Evolutionary conservation across 257 asterid species (phyloP).

Genomic region (Penstemon davidsonii): DNA sequence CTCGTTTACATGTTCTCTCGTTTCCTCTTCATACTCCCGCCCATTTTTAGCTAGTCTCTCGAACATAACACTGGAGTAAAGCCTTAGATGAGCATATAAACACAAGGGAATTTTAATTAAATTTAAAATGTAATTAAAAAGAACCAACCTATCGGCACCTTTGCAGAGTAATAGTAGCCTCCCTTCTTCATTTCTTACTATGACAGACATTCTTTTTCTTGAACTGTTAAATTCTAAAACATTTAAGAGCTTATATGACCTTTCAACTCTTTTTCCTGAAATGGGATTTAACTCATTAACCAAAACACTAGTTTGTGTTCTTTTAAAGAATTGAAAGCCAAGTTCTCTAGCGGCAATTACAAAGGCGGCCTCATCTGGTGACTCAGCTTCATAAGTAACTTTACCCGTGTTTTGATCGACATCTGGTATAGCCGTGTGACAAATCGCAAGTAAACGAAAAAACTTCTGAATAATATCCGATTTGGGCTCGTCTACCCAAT

Average conservation of each 20-base stretch:
- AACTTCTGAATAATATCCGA: constrained; percentile 48
- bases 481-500: constrained; percentile 64
- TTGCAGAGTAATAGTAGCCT: constrained; percentile 59
- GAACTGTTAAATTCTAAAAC: constrained; percentile 65
- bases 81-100: constrained; percentile 12
- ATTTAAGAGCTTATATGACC: constrained; percentile 62
- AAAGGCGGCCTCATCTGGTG: constrained; percentile 85
- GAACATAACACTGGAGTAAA: constrained; percentile 55
- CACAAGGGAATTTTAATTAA: background rate
- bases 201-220: constrained; percentile 75
- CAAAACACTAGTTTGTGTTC: constrained; percentile 63
- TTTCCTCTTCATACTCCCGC: constrained; percentile 52
- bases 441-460: constrained; percentile 58
- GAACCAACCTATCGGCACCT: constrained; percentile 81
- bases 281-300: constrained; percentile 54
- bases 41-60: constrained; percentile 56
- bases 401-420: constrained; percentile 49
- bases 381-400: constrained; percentile 72
- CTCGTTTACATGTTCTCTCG: constrained; percentile 55
- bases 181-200: constrained; percentile 63
- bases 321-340: constrained; percentile 70
- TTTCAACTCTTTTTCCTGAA: constrained; percentile 51
- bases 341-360: constrained; percentile 75
- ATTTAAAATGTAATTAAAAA: background rate
- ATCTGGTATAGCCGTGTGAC: constrained; percentile 78